Evolutionary conservation across 129 eudicot species (phyloP), one percentile per base, ranked within the genome.

Genomic region (Chrysanthemum seticuspe): DNA sequence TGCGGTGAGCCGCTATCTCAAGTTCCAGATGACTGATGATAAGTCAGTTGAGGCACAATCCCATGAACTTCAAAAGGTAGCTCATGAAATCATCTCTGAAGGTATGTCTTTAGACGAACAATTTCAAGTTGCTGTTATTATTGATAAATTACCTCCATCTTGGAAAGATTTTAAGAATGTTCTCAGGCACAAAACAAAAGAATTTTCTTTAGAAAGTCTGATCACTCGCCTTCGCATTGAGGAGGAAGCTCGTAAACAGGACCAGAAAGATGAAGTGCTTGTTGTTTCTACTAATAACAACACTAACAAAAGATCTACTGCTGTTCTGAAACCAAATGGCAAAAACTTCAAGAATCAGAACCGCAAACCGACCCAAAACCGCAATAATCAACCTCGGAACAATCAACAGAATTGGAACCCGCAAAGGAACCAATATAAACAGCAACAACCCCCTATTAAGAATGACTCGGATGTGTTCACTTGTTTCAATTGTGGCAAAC

Each of bases 31-130:
- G 64, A 58, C 6, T 29, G 14, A 58, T 5, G 64, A 58, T 29
- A 19, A 19, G 14, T 58, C 36, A 29, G 64, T 58, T 2, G 36
- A 58, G 64, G 34, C 14, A 10, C 64, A 58, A 58, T 58, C 64
- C 23, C 34, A 58, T 58, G 64, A 58, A 10, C 21, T 58, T 15
- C 64, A 10, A 29, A 58, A 58, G 23, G 23, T 8, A 15, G 64
- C 64, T 6, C 64, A 58, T 58, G 34, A 58, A 5, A 58, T 58
- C 8, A 58, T 58, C 23, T 21, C 10, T 58, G 64, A 58, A 58
- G 64, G 64, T 58, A 58, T 19, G 64, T 58, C 64, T 6, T 21
- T 58, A 2, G 34, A 58, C 10, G 63, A 58, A 58, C 63, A 58
- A 58, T 58, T 58, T 5, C 31, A 18, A 18, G 31, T 58, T 18